These are phyloP conservation scores for Diplodia seriata DNA, from an alignment of 2,329 filamentous ascomycete species.

Conservation along the genomic window DNA sequence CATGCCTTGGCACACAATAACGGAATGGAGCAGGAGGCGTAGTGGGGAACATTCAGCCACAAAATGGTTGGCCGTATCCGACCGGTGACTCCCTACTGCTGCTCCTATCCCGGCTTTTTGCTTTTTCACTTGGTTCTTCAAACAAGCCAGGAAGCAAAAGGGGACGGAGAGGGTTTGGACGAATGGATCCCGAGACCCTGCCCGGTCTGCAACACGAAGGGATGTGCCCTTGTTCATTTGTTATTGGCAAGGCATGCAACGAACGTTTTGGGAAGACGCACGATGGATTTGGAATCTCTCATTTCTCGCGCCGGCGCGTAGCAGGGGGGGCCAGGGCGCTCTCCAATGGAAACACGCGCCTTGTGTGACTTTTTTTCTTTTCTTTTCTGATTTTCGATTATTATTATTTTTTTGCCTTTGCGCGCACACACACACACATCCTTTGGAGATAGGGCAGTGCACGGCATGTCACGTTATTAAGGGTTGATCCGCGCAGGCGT, in stretches of 20 bases:
- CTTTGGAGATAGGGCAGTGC: background rate
- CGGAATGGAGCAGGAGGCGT: slow-evolving; percentile 1
- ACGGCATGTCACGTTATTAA: background rate
- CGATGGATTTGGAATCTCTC: slow-evolving; percentile 27
- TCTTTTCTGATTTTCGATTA: background rate
- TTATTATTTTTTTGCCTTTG: background rate
- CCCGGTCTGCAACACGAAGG: slow-evolving; percentile 1
- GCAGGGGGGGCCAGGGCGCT: background rate
- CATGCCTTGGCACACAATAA: slow-evolving; percentile 1
- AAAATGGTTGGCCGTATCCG: background rate
- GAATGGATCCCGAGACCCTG: background rate
- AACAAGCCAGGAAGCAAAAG: slow-evolving; percentile 10
- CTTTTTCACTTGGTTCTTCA: background rate
- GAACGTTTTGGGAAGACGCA: slow-evolving; percentile 9
- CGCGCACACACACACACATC: background rate
- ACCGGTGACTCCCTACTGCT: slow-evolving; percentile 11
- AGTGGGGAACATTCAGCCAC: slow-evolving; percentile 10
- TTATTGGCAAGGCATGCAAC: slow-evolving; percentile 21
- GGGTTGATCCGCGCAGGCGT: background rate
- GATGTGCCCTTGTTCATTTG: slow-evolving; percentile 16
- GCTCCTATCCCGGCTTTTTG: background rate
- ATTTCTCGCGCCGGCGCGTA: slow-evolving; percentile 28
- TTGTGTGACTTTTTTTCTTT: background rate
- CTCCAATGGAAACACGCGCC: background rate
- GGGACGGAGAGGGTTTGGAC: background rate